Percentiles rank a stretch among this genome's conserved stretches.
These are phyloP conservation scores for Malassezia dermatis DNA, from an alignment of 1,284 basidiomycete genomes.

Conservation along the genomic window DNA sequence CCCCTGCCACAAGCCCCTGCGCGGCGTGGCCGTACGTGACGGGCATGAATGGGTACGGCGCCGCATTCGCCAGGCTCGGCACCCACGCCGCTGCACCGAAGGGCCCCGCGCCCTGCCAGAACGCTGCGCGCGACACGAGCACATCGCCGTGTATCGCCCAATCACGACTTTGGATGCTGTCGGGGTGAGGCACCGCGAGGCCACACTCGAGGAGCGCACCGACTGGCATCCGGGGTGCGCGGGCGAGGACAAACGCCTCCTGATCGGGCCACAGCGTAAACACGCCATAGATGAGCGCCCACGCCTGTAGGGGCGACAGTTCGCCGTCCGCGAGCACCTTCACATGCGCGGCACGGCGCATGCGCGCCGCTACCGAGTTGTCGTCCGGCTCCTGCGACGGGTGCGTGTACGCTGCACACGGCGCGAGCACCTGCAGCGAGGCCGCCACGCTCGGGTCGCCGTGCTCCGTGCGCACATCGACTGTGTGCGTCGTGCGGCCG, in stretches of 20 bases:
- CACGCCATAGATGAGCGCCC: slow-evolving; percentile 25
- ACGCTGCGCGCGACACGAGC: slow-evolving; percentile 27
- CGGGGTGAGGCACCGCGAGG: slow-evolving; percentile 25
- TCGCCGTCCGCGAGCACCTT: neutral
- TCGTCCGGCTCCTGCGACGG: slow-evolving; percentile 35
- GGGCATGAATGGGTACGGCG: neutral
- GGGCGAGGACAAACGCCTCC: slow-evolving; percentile 18
- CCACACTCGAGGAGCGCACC: slow-evolving; percentile 13
- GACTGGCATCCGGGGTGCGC: slow-evolving; percentile 3
- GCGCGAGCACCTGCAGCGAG: slow-evolving; percentile 18
- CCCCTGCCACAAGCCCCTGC: neutral
- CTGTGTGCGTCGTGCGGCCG: neutral
- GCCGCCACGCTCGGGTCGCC: neutral
- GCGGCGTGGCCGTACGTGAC: neutral
- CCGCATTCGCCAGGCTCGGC: slow-evolving; percentile 14
- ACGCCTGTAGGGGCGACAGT: slow-evolving; percentile 15
- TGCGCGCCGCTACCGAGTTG: slow-evolving; percentile 26
- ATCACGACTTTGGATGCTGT: neutral
- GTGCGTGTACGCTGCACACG: slow-evolving; percentile 21
- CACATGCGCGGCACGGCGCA: slow-evolving; percentile 19
- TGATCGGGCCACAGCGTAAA: slow-evolving; percentile 33
- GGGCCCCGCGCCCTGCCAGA: slow-evolving; percentile 34
- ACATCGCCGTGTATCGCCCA: slow-evolving; percentile 12
- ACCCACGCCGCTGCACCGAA: slow-evolving; percentile 14
- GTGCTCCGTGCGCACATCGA: neutral